Evolutionary conservation across 140 eudicot species (phyloP), one percentile per base, ranked within the genome.

Genomic region (Senecio squalidus): DNA sequence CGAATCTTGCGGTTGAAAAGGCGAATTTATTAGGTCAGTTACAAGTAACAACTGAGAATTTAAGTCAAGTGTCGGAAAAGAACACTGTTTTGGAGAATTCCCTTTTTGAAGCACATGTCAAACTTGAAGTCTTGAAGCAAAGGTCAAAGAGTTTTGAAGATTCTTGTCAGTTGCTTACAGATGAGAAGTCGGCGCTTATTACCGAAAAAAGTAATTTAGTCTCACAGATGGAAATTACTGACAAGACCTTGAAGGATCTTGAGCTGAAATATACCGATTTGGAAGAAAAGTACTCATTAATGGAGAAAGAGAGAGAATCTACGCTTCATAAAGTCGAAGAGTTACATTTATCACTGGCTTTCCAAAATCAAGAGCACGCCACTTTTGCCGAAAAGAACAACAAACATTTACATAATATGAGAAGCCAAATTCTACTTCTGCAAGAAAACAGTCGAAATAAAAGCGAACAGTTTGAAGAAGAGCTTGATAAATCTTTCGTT

Each of bases 61-160:
- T 92, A 74, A 89, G 67, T 46, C 70, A 64, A 54, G 80, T 92
- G 48, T 69, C 86, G 1, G 83, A 75, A 73, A 77, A 73, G 11
- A 93, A 88, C 68, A 70, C 89, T 0, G 75, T 68, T 77, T 72
- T 88, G 38, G 89, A 73, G 71, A 80, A 73, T 65, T 84, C 94
- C 16, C 89, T 93, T 51, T 71, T 76, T 15, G 78, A 81, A 39
- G 93, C 93, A 0, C 88, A 77, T 65, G 83, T 60, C 18, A 84
- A 88, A 69, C 96, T 92, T 39, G 89, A 82, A 76, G 78, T 68
- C 38, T 33, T 92, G 72, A 87, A 76, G 85, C 76, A 64, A 38
- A 79, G 79, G 64, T 74, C 95, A 7, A 69, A 65, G 69, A 66
- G 60, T 71, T 69, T 84, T 48, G 98, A 88, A 82, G 83, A 79